phyloP scores from a whole-genome alignment of 805 yeast genomes.

The Metschnikowia hibisci region DNA sequence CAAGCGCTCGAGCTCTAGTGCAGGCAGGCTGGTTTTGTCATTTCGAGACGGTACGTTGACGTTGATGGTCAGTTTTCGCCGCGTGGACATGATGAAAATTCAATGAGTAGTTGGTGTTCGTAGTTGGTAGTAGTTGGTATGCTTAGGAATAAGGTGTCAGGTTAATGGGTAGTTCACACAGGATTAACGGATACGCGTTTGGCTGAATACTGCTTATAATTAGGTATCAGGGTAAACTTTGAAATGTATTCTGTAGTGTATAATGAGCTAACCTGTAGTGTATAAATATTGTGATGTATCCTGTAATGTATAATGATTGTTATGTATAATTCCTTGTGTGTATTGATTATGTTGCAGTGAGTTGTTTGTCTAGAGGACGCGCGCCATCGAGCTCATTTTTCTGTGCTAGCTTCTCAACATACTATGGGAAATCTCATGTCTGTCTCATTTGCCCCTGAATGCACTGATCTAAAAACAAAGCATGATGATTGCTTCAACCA shows the following conservation, averaged over 20 bases:
- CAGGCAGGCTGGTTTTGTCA: constrained; percentile 16
- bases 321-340: too few relatives aligned
- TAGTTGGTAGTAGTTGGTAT: background rate
- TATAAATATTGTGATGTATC: too few relatives aligned
- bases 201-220: too few relatives aligned
- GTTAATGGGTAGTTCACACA: too few relatives aligned
- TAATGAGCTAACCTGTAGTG: too few relatives aligned
- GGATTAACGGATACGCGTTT: too few relatives aligned
- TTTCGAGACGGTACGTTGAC: constrained; percentile 8
- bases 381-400: constrained; percentile 1
- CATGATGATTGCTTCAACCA: constrained; percentile 92
- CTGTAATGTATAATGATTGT: too few relatives aligned
- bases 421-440: constrained; percentile 49
- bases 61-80: constrained; percentile 16
- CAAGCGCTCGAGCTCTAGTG: constrained; percentile 50
- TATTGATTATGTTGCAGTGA: background rate
- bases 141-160: background rate
- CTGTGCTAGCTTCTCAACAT: background rate
- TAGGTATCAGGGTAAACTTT: too few relatives aligned
- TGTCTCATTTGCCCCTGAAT: constrained; percentile 91
- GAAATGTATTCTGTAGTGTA: too few relatives aligned
- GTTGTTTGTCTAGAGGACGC: background rate
- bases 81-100: constrained; percentile 7
- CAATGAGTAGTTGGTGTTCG: background rate
- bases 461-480: constrained; percentile 77